Conservation (phyloP, 371 early-diverging fungal species). For the Apophysomyces sp. region DNA sequence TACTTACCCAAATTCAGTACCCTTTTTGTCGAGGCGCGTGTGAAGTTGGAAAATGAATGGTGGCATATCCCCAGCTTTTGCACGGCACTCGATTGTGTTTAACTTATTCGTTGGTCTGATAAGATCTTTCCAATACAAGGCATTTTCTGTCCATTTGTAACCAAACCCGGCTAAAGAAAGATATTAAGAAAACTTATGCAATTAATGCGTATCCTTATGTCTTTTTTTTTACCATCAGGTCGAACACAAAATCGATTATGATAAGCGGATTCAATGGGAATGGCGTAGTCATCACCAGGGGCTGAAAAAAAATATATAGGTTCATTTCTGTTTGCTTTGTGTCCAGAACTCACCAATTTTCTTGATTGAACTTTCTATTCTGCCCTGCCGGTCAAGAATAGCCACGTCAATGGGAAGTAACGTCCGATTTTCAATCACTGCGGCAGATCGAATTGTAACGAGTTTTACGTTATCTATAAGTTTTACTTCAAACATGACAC, state of each 20-base stretch:
- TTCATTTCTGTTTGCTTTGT: neutral
- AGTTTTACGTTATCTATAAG: constrained; percentile 86
- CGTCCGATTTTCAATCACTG: constrained; percentile 82
- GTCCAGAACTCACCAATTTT: constrained; percentile 47
- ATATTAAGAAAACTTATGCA: too few relatives aligned
- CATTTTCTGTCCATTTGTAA: constrained; percentile 70
- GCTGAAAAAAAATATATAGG: constrained; percentile 25
- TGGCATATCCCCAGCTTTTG: constrained; percentile 55
- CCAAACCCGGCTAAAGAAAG: constrained; percentile 64
- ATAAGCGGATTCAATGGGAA: constrained; percentile 87
- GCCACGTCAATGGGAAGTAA: constrained; percentile 78
- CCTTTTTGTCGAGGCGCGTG: constrained; percentile 50
- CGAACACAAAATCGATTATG: constrained; percentile 76
- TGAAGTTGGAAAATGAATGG: constrained; percentile 77
- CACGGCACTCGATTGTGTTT: constrained; percentile 26
- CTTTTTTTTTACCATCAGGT: constrained; percentile 64
- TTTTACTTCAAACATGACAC: constrained; percentile 84
- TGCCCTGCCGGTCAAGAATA: constrained; percentile 66
- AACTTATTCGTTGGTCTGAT: constrained; percentile 35
- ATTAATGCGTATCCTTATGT: too few relatives aligned
- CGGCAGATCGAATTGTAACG: constrained; percentile 88
- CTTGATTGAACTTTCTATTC: constrained; percentile 46
- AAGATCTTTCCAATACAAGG: constrained; percentile 74
- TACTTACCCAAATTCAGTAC: constrained; percentile 46
- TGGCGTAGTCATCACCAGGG: constrained; percentile 81